Conservation (phyloP, 176 grass and related monocot species). For the Triticum dicoccoides region DNA sequence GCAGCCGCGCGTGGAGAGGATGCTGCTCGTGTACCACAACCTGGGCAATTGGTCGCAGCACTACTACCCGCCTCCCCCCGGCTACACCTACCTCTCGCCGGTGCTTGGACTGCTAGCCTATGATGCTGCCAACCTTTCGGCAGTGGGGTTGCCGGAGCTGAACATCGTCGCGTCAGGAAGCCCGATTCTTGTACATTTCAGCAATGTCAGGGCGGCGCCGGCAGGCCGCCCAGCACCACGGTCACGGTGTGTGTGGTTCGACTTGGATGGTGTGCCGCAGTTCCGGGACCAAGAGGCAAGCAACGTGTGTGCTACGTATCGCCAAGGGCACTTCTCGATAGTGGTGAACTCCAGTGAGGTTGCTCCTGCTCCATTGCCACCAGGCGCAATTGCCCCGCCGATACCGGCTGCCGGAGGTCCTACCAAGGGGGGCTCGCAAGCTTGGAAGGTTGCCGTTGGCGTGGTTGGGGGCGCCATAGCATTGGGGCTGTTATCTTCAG, state of each 20-base stretch:
- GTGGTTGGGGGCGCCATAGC: conserved; percentile 41
- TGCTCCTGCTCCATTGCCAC: conserved; percentile 41
- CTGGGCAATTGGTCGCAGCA: conserved; percentile 45
- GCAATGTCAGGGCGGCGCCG: conserved; percentile 11
- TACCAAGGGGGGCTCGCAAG: conserved; percentile 41
- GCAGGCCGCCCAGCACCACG: conserved; percentile 27
- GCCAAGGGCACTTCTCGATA: conserved; percentile 71
- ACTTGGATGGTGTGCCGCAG: conserved; percentile 45
- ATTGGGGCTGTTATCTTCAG: conserved; percentile 45
- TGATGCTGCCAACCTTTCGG: conserved; percentile 61
- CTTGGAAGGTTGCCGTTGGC: conserved; percentile 63
- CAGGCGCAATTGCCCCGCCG: conserved; percentile 1
- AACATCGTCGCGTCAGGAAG: conserved; percentile 32
- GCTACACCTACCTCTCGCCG: conserved; percentile 77
- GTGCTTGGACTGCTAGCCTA: conserved; percentile 81
- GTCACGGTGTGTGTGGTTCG: conserved; percentile 71
- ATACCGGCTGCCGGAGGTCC: neutral
- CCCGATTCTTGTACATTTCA: conserved; percentile 53
- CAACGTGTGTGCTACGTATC: conserved; percentile 44
- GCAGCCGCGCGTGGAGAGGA: conserved; percentile 61
- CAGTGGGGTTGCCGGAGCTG: conserved; percentile 51
- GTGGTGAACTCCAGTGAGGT: conserved; percentile 64
- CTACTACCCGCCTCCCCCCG: conserved; percentile 67
- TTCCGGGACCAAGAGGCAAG: conserved; percentile 48
- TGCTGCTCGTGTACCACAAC: conserved; percentile 76